phyloP scores from a whole-genome alignment of 331 rosid genomes.

The Cydonia oblonga region DNA sequence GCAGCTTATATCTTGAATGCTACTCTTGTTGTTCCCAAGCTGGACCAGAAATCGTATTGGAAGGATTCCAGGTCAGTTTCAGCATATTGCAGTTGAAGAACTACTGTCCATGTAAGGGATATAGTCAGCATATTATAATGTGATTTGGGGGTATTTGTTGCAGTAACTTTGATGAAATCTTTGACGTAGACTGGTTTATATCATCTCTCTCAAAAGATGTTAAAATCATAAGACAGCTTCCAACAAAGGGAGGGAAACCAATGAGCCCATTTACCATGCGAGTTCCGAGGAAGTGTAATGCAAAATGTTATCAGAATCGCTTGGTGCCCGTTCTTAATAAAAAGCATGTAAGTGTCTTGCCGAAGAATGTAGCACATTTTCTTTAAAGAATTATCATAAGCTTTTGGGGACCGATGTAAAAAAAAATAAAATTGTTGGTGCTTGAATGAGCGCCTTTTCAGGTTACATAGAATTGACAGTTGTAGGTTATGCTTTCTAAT shows the following conservation, averaged over 20 bases:
- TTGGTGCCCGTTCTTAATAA: conserved; percentile 60
- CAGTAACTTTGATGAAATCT: conserved; percentile 77
- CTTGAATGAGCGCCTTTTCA: background rate
- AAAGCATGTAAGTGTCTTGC: conserved; percentile 49
- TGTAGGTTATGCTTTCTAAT: background rate
- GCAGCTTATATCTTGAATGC: conserved; percentile 84
- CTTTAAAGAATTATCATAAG: background rate
- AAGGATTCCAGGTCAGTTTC: conserved; percentile 59
- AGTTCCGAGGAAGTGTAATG: conserved; percentile 81
- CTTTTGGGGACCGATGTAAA: too few species aligned
- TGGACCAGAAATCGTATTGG: conserved; percentile 86
- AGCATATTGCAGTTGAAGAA: background rate
- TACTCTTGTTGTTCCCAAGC: conserved; percentile 75
- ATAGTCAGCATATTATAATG: background rate
- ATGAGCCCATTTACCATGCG: conserved; percentile 40
- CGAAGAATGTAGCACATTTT: background rate
- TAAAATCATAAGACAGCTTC: conserved; percentile 49
- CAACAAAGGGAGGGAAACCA: conserved; percentile 33
- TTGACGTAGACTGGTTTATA: conserved; percentile 69
- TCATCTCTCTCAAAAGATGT: conserved; percentile 58
- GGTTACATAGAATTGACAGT: conserved; percentile 1
- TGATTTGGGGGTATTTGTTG: conserved; percentile 25
- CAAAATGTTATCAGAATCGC: conserved; percentile 47
- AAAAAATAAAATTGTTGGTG: background rate
- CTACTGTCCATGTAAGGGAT: background rate